Conservation (phyloP, 1,139 yeast species). For the Hemisphaericaspora xylanilytica region DNA sequence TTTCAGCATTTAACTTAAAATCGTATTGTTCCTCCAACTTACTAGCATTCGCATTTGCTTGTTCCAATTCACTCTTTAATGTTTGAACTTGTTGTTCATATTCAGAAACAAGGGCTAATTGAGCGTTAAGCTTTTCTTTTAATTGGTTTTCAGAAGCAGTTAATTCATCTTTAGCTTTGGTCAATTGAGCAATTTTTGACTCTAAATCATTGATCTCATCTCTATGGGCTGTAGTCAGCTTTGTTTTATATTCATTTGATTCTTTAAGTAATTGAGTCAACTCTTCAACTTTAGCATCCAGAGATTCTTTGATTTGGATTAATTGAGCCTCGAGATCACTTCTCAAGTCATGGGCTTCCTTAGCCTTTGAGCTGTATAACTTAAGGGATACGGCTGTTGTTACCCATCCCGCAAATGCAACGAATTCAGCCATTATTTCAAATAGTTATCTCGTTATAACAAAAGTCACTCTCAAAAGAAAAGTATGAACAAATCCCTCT, state of each 20-base stretch:
- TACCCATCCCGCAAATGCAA: conserved; percentile 26
- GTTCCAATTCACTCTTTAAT: conserved; percentile 2
- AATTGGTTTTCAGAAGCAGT: conserved; percentile 4
- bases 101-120: conserved; percentile 3
- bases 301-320: conserved; percentile 2
- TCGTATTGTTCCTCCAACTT: conserved; percentile 24
- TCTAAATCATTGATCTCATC: conserved; percentile 4
- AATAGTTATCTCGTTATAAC: neutral
- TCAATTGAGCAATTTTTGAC: conserved; percentile 8
- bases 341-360: conserved; percentile 19
- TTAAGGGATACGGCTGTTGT: conserved; percentile 25
- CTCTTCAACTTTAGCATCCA: conserved; percentile 3
- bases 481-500: no score
- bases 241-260: neutral
- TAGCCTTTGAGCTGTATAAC: conserved; percentile 24
- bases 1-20: conserved; percentile 27
- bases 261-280: conserved; percentile 5
- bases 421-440: conserved; percentile 10
- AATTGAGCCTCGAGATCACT: conserved; percentile 7
- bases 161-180: conserved; percentile 3
- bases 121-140: conserved; percentile 1
- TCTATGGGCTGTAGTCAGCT: neutral
- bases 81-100: conserved; percentile 1
- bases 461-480: neutral
- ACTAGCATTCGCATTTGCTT: conserved; percentile 5